phyloP scores from a whole-genome alignment of 805 yeast species.

The Vanderwaltozyma yarrowii region DNA sequence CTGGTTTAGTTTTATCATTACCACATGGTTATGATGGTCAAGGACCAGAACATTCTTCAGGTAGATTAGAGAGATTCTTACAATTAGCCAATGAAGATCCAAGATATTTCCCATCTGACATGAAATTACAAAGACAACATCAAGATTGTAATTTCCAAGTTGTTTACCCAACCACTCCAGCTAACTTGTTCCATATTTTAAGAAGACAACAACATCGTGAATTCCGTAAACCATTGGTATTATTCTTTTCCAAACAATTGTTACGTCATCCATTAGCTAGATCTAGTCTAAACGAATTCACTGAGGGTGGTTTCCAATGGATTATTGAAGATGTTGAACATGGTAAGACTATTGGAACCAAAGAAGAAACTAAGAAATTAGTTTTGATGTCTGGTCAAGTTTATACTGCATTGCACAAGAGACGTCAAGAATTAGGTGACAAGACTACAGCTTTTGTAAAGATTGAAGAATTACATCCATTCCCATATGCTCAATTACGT shows the following conservation, averaged over 20 bases:
- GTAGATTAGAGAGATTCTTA: slow-evolving; percentile 92
- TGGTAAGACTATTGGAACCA: slow-evolving; percentile 64
- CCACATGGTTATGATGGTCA: slow-evolving; percentile 99
- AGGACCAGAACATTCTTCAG: slow-evolving; percentile 99
- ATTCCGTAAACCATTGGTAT: slow-evolving; percentile 83
- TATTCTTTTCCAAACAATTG: slow-evolving; percentile 87
- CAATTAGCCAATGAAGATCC: slow-evolving; percentile 95
- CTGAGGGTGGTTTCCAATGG: slow-evolving; percentile 91
- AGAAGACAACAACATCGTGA: slow-evolving; percentile 99
- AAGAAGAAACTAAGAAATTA: slow-evolving; percentile 79
- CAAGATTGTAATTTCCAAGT: slow-evolving; percentile 98
- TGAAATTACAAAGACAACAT: slow-evolving; percentile 90
- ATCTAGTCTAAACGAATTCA: slow-evolving; percentile 72
- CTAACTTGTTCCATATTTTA: slow-evolving; percentile 88
- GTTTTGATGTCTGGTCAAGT: slow-evolving; percentile 90
- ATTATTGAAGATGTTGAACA: slow-evolving; percentile 86
- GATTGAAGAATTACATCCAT: slow-evolving; percentile 94
- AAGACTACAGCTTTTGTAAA: slow-evolving; percentile 80
- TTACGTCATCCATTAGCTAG: slow-evolving; percentile 97
- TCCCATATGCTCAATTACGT: slow-evolving; percentile 93
- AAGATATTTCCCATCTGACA: slow-evolving; percentile 82
- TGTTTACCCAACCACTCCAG: slow-evolving; percentile 97
- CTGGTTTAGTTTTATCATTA: slow-evolving; percentile 87
- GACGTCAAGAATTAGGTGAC: slow-evolving; percentile 66
- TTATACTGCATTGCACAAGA: slow-evolving; percentile 82